Evolutionary conservation across 164 flowering plant species (phyloP), one percentile per base, ranked within the genome.

Genomic region (Brasenia schreberi): DNA sequence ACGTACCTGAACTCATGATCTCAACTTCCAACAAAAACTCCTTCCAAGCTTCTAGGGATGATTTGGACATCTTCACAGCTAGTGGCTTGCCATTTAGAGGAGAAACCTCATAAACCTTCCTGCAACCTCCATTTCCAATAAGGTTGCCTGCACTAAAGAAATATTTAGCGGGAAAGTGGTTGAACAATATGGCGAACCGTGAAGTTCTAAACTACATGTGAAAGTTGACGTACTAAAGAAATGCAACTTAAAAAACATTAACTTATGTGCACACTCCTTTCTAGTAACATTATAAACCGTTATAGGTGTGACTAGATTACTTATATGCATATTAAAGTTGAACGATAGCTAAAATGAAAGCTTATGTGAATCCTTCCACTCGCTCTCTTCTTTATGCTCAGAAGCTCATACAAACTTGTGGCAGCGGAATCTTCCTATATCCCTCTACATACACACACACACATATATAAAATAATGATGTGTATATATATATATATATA

Each of bases 121-220:
- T 85, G 67, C 82, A 79, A 9, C 96, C 97, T 72, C 99, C 97
- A 74, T 80, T 83, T 42, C 96, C 97, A 16, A 89, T 89, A 67
- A 94, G 52, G 67, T 84, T 87, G 16, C 77, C 99, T 94, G 87
- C 39, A 33, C 72, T 18, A 5, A 52, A 68, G 61, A 5, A n/a
- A 45, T 4, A 61, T 63, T 19, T 43, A 59, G 58, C 58, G 44
- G 42, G 42, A 5, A 19, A 39, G 9, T 59, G 17, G 6, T 5
- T 43, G 6, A 65, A 17, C 18, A 59, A 17, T 43, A 19, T 17
- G 23, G 43, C 5, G 7, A 61, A n/a, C 49, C 16, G 12, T 49
- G 56, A 49, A 49, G 56, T 14, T 49, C 16, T 49, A 49, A 49
- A 49, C 16, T 49, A 49, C 16, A 9, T 33, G 39, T 33, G 39